Conservation (phyloP, 306 rosid species). For the Cicer chorassanicum region DNA sequence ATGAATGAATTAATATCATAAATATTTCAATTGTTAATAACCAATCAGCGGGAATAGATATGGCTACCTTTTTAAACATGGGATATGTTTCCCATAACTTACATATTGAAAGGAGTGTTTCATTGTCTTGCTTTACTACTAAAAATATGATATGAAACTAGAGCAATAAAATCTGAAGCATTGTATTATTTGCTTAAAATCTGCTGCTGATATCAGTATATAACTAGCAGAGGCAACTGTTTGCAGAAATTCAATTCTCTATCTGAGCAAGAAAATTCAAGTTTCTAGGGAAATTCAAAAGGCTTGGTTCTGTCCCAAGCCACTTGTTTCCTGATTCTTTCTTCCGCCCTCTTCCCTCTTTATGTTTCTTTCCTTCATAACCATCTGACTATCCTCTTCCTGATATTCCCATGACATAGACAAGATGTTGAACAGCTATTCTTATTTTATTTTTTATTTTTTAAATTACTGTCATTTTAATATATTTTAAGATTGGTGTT, state of each 20-base stretch:
- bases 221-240: background rate
- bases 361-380: conserved; percentile 9
- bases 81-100: conserved; percentile 7
- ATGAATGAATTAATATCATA: conserved; percentile 15
- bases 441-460: background rate
- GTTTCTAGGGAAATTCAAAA: background rate
- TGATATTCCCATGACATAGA: background rate
- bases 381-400: background rate
- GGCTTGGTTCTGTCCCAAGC: conserved; percentile 15
- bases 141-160: conserved; percentile 13
- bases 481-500: conserved; percentile 8
- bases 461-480: background rate
- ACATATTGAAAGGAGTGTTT: conserved; percentile 17
- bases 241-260: conserved; percentile 9
- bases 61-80: background rate
- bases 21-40: background rate
- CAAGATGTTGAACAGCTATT: background rate
- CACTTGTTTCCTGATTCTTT: background rate
- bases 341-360: background rate
- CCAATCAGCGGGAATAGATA: background rate
- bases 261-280: conserved; percentile 16
- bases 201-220: background rate
- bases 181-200: conserved; percentile 11
- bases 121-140: conserved; percentile 36
- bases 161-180: conserved; percentile 10